These are phyloP conservation scores for Schoenoplectus triqueter DNA, from an alignment of 202 grass and related monocot genomes.

Conservation along the genomic window DNA sequence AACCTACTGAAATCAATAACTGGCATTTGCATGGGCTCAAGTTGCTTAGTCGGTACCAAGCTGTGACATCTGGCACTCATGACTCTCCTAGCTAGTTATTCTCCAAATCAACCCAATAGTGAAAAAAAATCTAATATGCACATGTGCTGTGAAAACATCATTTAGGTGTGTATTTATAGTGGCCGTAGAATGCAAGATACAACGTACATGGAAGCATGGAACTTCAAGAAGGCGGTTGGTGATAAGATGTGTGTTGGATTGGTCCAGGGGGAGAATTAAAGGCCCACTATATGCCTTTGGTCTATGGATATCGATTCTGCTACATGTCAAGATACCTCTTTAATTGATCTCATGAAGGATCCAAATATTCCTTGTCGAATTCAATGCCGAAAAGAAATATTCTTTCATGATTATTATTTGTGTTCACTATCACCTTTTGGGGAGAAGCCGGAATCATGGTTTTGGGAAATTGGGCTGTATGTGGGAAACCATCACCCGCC, in stretches of 20 bases:
- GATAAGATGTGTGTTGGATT: neutral
- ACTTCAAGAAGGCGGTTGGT: neutral
- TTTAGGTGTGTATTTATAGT: constrained; percentile 42
- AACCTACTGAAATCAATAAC: constrained; percentile 62
- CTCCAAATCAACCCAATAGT: neutral
- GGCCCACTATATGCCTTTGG: neutral
- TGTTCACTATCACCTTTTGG: neutral
- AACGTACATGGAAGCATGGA: constrained; percentile 8
- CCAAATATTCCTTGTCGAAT: neutral
- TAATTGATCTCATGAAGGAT: neutral
- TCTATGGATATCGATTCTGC: neutral
- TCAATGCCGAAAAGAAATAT: neutral
- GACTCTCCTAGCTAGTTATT: constrained; percentile 28
- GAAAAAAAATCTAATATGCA: neutral
- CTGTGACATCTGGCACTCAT: constrained; percentile 35
- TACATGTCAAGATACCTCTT: neutral
- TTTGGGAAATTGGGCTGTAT: no score
- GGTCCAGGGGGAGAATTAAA: constrained; percentile 7
- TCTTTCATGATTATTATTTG: neutral
- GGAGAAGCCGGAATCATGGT: neutral
- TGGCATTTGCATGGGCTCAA: constrained; percentile 27
- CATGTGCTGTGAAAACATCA: constrained; percentile 14
- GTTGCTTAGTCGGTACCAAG: neutral
- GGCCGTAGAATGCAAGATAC: neutral
- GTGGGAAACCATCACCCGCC: neutral